Conservation (phyloP, 2,329 filamentous ascomycete genomes). For the Fusarium kyushuense region DNA sequence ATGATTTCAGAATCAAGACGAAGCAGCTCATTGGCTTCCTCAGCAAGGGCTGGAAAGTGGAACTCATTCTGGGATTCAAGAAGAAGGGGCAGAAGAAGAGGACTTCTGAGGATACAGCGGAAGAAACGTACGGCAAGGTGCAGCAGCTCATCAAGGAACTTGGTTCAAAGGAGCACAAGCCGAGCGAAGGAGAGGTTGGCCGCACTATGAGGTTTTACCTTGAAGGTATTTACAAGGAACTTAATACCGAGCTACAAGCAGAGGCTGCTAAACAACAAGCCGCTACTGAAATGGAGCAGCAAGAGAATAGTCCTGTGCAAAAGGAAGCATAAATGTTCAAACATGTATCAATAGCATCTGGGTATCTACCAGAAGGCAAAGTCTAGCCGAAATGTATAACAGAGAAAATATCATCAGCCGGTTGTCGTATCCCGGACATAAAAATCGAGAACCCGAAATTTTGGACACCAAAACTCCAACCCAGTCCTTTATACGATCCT, state of each 20-base stretch:
- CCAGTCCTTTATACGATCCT: slow-evolving; percentile 16
- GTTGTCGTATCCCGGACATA: slow-evolving; percentile 30
- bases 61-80: slow-evolving; percentile 72
- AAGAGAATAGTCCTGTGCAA: neutral
- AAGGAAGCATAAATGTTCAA: slow-evolving; percentile 15
- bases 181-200: slow-evolving; percentile 59
- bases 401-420: slow-evolving; percentile 31
- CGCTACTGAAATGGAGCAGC: neutral
- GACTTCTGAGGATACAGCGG: slow-evolving; percentile 70
- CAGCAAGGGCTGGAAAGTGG: slow-evolving; percentile 78
- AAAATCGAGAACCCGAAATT: slow-evolving; percentile 33
- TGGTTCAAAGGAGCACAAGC: slow-evolving; percentile 60
- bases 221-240: slow-evolving; percentile 52
- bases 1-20: slow-evolving; percentile 81
- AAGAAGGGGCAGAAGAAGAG: slow-evolving; percentile 72
- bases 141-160: slow-evolving; percentile 51
- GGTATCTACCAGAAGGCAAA: slow-evolving; percentile 40
- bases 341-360: slow-evolving; percentile 39
- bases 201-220: slow-evolving; percentile 59
- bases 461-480: slow-evolving; percentile 49
- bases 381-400: slow-evolving; percentile 32
- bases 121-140: slow-evolving; percentile 63
- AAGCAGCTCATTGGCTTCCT: slow-evolving; percentile 77
- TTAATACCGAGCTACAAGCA: slow-evolving; percentile 1
- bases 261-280: neutral